A percentile compares a stretch with the other conserved stretches of the same genome.
These are phyloP conservation scores for Saitozyma sp. DNA, from an alignment of 768 basidiomycete genomes.

Conservation along the genomic window DNA sequence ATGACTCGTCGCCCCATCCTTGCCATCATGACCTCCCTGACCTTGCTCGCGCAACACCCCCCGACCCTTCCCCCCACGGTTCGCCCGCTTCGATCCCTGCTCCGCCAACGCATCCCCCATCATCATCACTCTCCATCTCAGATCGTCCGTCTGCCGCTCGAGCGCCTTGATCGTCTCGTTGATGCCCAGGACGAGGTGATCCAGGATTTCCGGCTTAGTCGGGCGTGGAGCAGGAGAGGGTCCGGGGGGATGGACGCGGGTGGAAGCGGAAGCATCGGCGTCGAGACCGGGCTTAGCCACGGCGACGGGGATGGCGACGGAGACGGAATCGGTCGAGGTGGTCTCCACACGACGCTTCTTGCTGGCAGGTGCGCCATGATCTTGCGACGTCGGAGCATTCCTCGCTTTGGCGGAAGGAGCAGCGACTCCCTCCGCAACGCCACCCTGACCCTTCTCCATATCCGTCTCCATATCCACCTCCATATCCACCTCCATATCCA, in stretches of 20 bases:
- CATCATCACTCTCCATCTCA: conserved; percentile 32
- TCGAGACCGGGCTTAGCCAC: no score
- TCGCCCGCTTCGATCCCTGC: conserved; percentile 5
- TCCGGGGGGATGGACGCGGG: not conserved
- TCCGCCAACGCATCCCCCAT: conserved; percentile 31
- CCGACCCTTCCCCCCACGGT: not conserved
- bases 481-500: not conserved
- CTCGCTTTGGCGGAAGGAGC: no score
- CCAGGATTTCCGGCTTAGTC: conserved; percentile 28
- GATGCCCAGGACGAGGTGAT: conserved; percentile 45
- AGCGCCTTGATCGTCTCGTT: conserved; percentile 49
- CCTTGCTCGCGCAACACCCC: not conserved
- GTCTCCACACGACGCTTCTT: no score
- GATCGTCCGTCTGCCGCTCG: conserved; percentile 37
- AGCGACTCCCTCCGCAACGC: no score
- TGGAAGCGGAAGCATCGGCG: no score
- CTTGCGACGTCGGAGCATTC: no score
- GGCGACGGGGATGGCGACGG: no score
- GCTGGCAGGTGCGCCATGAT: no score
- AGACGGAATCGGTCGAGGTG: no score
- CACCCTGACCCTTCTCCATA: no score
- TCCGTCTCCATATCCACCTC: not conserved
- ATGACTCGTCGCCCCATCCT: not conserved
- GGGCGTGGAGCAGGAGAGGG: conserved; percentile 5
- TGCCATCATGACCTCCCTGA: not conserved